phyloP scores from a whole-genome alignment of 306 rosid genomes.

The Bauhinia variegata region DNA sequence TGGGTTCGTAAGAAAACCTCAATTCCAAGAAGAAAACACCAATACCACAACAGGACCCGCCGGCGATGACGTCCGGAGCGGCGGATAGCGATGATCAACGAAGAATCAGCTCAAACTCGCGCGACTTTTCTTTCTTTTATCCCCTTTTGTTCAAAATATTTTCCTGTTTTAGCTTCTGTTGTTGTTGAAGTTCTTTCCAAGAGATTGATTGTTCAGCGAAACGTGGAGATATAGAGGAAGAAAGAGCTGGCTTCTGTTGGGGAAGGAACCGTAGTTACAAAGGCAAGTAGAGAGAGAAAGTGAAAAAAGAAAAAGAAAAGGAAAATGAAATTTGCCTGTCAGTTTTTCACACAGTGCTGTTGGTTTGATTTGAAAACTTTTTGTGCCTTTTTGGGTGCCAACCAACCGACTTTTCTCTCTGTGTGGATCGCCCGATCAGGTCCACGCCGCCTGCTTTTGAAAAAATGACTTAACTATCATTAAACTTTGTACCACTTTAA shows the following conservation, averaged over 20 bases:
- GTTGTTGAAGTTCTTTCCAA: conserved; percentile 4
- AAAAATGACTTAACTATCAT: no score
- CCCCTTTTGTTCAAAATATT: neutral
- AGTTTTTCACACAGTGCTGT: no score
- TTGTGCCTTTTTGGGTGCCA: neutral
- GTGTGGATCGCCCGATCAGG: neutral
- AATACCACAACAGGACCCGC: conserved; percentile 13
- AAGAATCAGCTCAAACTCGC: neutral
- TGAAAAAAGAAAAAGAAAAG: neutral
- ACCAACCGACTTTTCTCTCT: neutral
- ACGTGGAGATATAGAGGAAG: conserved; percentile 6
- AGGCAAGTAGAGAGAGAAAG: conserved; percentile 32
- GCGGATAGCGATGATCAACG: conserved; percentile 14
- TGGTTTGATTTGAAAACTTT: neutral
- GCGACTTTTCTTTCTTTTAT: conserved; percentile 12
- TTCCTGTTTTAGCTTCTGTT: neutral
- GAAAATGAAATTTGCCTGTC: neutral
- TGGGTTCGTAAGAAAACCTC: neutral
- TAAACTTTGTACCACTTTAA: no score
- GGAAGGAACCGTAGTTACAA: conserved; percentile 28
- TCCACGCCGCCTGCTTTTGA: conserved; percentile 10
- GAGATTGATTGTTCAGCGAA: conserved; percentile 11
- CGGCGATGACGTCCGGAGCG: neutral
- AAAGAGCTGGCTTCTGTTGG: conserved; percentile 1
- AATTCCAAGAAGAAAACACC: neutral